Evolutionary conservation across 257 asterid species (phyloP).

Genomic region (Nicotiana sylvestris): DNA sequence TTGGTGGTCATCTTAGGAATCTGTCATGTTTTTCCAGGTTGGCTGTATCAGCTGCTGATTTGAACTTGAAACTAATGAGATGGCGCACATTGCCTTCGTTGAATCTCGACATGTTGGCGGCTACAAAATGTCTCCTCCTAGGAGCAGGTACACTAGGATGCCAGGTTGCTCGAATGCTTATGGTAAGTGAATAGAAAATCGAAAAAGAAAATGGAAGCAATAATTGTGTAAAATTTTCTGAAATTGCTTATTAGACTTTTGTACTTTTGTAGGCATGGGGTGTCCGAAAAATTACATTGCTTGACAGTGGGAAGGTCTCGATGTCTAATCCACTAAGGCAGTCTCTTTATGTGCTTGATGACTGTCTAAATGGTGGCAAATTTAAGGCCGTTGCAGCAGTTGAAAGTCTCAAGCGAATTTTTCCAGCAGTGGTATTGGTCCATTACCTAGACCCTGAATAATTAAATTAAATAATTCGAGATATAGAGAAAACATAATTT

Average conservation of each 20-base stretch:
- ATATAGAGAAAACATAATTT: not conserved
- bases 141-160: conserved; percentile 99
- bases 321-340: conserved; percentile 96
- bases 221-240: not conserved
- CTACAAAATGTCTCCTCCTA: conserved; percentile 73
- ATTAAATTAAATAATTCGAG: not conserved
- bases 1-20: conserved; percentile 14
- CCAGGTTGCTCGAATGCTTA: conserved; percentile 95
- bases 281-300: conserved; percentile 71
- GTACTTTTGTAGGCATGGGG: conserved; percentile 83
- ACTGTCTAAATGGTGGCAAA: conserved; percentile 91
- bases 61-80: conserved; percentile 92
- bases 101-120: conserved; percentile 57
- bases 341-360: conserved; percentile 80
- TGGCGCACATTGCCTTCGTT: conserved; percentile 95
- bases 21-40: conserved; percentile 45
- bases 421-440: conserved; percentile 74
- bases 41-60: conserved; percentile 89
- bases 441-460: not conserved
- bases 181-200: conserved; percentile 51
- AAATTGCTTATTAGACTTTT: not conserved
- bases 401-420: conserved; percentile 64
- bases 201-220: not conserved
- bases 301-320: conserved; percentile 90
- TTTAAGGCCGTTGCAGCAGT: conserved; percentile 82